phyloP scores from a whole-genome alignment of 768 basidiomycete genomes.

The Dentipellis sp. region DNA sequence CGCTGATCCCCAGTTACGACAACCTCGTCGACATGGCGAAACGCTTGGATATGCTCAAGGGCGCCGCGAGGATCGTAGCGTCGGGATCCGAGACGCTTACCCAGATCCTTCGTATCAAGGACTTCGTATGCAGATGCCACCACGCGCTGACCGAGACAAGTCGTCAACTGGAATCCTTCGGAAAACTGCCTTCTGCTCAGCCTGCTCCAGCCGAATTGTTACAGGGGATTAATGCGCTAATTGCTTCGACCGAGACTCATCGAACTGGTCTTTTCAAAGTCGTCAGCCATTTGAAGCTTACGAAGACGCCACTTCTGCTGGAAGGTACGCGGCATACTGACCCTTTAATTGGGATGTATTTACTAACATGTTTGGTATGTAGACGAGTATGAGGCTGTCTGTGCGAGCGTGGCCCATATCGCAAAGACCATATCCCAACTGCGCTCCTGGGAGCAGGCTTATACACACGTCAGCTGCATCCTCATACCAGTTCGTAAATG shows the following conservation, averaged over 20 bases:
- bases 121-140: conserved; percentile 23
- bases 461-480: conserved; percentile 22
- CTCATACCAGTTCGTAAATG: conserved; percentile 24
- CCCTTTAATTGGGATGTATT: not conserved
- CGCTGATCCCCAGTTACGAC: not conserved
- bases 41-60: conserved; percentile 9
- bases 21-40: conserved; percentile 2
- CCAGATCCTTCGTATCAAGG: conserved; percentile 16
- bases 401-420: conserved; percentile 3
- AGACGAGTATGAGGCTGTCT: conserved; percentile 8
- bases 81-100: conserved; percentile 15
- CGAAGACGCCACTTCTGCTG: conserved; percentile 26
- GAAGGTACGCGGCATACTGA: conserved; percentile 22
- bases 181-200: not conserved
- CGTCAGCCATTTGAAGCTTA: conserved; percentile 16
- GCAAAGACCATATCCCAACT: not conserved
- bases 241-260: not conserved
- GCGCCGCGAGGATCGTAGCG: conserved; percentile 15
- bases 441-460: conserved; percentile 5
- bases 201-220: not conserved
- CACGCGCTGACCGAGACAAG: conserved; percentile 21
- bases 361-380: not conserved
- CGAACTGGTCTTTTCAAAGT: conserved; percentile 19
- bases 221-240: not conserved
- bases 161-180: not conserved